Evolutionary conservation across 1,284 basidiomycete species (phyloP), one percentile per base, ranked within the genome.

Genomic region (Pholiota adiposa): DNA sequence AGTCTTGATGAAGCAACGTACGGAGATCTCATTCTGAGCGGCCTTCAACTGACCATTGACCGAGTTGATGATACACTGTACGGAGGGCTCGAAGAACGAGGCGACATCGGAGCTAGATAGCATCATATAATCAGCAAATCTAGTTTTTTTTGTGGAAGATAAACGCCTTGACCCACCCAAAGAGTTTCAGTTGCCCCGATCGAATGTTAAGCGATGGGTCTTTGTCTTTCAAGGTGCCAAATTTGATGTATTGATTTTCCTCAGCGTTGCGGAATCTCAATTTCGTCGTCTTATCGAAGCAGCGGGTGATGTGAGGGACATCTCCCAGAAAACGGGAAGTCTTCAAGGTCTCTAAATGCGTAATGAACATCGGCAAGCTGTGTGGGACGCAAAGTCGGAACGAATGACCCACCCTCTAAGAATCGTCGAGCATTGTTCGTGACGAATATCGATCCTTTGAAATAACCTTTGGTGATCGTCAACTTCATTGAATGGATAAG

Each of bases 241-340:
- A 85, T 56, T 75, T 77, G 62, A 85, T 79, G 55, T 75, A 83
- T 3, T 78, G 77, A 0, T 78, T 76, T 51, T 79, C 79, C 1
- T 73, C 69, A 0, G 69, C 65, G 51, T 76, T 73, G 7, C 77
- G 72, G 60, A 85, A 83, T 41, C 74, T 71, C 46, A 79, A 69
- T 59, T 85, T 86, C 9, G 83, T 79, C 0, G 77, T 78, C 60
- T 77, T 81, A 68, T 86, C 84, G 43, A 86, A 86, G 25, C 75
- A 74, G 1, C 75, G 70, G 0, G 72, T 70, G 59, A 86, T 84
- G 40, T 77, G 69, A 4, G 73, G 72, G 25, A 85, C 63, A 41
- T 78, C 81, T 44, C 75, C 77, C 0, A 69, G 41, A 44, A 71
- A 76, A 19, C 63, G 68, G 27, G 67, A 74, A 2, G 61, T 67